Percentiles rank a stretch among this genome's conserved stretches.
Evolutionary conservation across 2,329 filamentous ascomycete species (phyloP).

Genomic region (Monosporascus sp.): DNA sequence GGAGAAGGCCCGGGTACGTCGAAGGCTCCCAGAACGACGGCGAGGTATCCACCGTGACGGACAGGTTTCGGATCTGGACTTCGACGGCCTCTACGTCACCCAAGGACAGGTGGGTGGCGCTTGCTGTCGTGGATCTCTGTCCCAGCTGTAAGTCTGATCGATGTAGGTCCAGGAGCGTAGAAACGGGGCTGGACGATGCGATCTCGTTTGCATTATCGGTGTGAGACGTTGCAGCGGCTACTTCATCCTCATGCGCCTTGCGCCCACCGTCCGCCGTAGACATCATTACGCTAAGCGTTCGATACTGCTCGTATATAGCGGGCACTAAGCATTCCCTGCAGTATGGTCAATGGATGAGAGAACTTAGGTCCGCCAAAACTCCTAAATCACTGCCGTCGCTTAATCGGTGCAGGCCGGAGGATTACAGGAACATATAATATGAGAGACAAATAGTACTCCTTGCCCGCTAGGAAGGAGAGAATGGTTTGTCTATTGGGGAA

Average conservation of each 20-base stretch:
- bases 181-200: background rate
- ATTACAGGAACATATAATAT: too few relatives aligned
- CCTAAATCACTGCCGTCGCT: too few relatives aligned
- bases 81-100: constrained; percentile 40
- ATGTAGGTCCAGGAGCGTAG: constrained; percentile 6
- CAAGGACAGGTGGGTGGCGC: constrained; percentile 15
- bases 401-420: too few relatives aligned
- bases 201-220: background rate
- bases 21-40: constrained; percentile 46
- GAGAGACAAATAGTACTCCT: too few relatives aligned
- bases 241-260: background rate
- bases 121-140: constrained; percentile 6
- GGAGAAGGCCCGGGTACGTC: constrained; percentile 38
- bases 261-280: background rate
- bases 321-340: too few relatives aligned
- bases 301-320: too few relatives aligned
- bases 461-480: too few relatives aligned
- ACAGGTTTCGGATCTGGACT: constrained; percentile 39
- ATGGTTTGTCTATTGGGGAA: too few relatives aligned
- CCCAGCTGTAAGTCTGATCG: constrained; percentile 2
- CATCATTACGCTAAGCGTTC: background rate
- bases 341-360: too few relatives aligned
- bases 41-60: constrained; percentile 53
- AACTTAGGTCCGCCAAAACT: too few relatives aligned
- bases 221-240: background rate